Evolutionary conservation across 2,329 filamentous ascomycete genomes (phyloP), one percentile per base, ranked within the genome.

Genomic region (Ramularia endophylla): DNA sequence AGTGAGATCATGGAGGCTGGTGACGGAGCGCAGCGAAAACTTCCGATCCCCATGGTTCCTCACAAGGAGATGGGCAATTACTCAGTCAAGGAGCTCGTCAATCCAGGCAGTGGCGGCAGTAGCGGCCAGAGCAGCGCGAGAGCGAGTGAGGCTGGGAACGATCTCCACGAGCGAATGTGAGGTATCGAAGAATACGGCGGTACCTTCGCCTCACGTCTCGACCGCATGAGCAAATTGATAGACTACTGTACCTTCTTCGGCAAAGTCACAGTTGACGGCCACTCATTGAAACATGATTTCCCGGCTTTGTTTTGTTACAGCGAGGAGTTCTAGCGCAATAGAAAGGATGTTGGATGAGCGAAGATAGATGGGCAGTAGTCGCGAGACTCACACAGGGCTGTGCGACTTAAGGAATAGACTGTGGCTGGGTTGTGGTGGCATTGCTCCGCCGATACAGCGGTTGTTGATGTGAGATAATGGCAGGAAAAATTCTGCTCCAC

Each of bases 1-100:
- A 85, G 82, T 44, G 90, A 97, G 63, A 97, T 97, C 59, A 92
- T 97, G 70, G 87, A 84, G 59, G 83, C 84, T 53, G 78, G 87
- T 1, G 89, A 95, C 50, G 87, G 87, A 27, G 83, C 85, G 17
- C 86, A 92, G 67, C 75, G 90, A 55, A 97, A 97, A 66, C 73
- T 97, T 13, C 90, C 90, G 0, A 85, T 95, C 12, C 88, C 88
- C 5, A 86, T 90, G 66, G 78, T 89, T n/a, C 87, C 87, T 41
- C 36, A 40, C 4, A 44, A 51, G 11, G 60, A 62, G 36, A 52
- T 57, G 35, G 48, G 47, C 33, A 57, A 42, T 15, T 59, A 58
- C 41, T 55, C 59, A 64, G 84, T 94, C 31, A 85, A 85, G 2
- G 90, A 95, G 56, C 74, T 95, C 41, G 70, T 94, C 44, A 83